These are phyloP conservation scores for Tricholoma flavovirens DNA, from an alignment of 768 basidiomycete species.

Conservation along the genomic window DNA sequence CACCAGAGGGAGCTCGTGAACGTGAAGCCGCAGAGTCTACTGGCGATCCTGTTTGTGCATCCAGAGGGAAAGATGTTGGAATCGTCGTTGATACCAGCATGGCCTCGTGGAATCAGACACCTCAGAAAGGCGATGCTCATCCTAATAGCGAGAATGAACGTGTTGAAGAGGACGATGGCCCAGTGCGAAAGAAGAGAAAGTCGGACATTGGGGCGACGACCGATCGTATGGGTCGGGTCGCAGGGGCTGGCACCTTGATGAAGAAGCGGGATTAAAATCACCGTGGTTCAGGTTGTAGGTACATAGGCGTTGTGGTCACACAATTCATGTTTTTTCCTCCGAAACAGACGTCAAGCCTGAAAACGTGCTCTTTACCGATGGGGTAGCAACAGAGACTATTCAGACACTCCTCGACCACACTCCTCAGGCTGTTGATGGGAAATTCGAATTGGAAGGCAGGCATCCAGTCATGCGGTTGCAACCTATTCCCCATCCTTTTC, in stretches of 20 bases:
- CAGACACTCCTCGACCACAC: not conserved
- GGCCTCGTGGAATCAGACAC: slow-evolving; percentile 36
- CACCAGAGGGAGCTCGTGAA: not conserved
- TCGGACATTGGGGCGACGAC: not conserved
- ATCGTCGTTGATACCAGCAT: slow-evolving; percentile 46
- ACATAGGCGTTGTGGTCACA: not conserved
- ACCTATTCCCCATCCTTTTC: too few species aligned
- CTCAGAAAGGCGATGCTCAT: not conserved
- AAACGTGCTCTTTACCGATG: not conserved
- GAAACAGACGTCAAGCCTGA: not conserved
- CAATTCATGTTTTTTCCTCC: not conserved
- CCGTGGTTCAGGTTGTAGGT: not conserved
- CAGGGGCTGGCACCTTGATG: not conserved
- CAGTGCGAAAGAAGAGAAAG: slow-evolving; percentile 34
- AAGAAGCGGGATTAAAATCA: not conserved
- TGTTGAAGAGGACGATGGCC: slow-evolving; percentile 9
- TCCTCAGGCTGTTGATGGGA: too few species aligned
- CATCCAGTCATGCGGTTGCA: too few species aligned
- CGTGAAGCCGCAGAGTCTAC: not conserved
- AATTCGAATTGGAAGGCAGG: too few species aligned
- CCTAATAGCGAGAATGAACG: slow-evolving; percentile 5
- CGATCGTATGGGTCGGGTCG: not conserved
- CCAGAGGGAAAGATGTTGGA: not conserved
- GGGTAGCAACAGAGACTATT: not conserved
- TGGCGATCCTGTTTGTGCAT: not conserved